A percentile compares a stretch with the other conserved stretches of the same genome.
phyloP scores from a whole-genome alignment of 345 rosid genomes.

The Diplotaxis tenuifolia region DNA sequence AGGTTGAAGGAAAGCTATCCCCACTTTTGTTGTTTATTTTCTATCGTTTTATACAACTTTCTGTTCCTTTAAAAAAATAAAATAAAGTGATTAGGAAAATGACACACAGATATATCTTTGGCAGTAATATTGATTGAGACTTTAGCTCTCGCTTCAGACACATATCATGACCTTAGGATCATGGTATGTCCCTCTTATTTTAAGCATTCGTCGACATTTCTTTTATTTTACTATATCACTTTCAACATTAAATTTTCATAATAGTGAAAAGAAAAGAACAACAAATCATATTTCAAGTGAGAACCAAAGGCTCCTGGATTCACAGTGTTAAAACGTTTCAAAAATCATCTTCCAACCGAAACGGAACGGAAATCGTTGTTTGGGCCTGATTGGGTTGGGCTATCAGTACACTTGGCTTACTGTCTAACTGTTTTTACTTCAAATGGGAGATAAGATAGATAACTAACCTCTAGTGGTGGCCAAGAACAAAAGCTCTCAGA shows the following conservation, averaged over 20 bases:
- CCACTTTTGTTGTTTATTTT: conserved; percentile 32
- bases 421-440: background rate
- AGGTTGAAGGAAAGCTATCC: conserved; percentile 36
- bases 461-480: background rate
- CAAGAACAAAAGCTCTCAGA: too few relatives aligned
- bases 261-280: background rate
- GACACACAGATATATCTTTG: too few relatives aligned
- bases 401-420: background rate
- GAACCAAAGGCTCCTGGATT: background rate
- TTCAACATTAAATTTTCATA: conserved; percentile 22
- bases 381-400: background rate
- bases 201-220: conserved; percentile 20
- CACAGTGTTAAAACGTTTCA: background rate
- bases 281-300: conserved; percentile 7
- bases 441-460: background rate
- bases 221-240: conserved; percentile 15
- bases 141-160: conserved; percentile 54
- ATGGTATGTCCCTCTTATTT: conserved; percentile 52
- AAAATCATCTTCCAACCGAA: background rate
- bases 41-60: conserved; percentile 17
- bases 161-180: conserved; percentile 55
- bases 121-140: conserved; percentile 48
- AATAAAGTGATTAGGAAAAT: too few relatives aligned
- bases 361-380: conserved; percentile 4
- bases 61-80: too few relatives aligned